Evolutionary conservation across 306 rosid genomes (phyloP).

Genomic region (Glycine tomentella): DNA sequence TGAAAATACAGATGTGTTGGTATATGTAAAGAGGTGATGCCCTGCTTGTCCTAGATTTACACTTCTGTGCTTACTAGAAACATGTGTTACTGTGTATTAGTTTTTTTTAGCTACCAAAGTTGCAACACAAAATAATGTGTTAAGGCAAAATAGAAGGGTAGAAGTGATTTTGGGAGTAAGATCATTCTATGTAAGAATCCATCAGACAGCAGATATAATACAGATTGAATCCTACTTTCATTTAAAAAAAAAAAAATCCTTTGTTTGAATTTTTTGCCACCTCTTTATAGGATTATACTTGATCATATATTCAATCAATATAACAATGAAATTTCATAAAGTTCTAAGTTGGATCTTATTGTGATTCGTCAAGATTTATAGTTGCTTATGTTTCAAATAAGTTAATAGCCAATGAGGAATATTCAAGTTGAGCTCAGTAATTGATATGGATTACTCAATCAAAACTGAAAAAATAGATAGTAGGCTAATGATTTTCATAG

Average conservation of each 20-base stretch:
- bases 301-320: conserved; percentile 1
- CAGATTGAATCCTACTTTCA: background rate
- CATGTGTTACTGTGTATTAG: background rate
- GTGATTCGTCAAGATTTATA: conserved; percentile 4
- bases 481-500: conserved; percentile 23
- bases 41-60: conserved; percentile 12
- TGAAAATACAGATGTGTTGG: background rate
- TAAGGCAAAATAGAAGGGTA: background rate
- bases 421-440: conserved; percentile 28
- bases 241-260: background rate
- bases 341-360: conserved; percentile 10
- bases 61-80: conserved; percentile 24
- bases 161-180: background rate
- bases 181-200: conserved; percentile 15
- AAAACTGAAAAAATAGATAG: conserved; percentile 6
- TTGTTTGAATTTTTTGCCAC: background rate
- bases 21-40: background rate
- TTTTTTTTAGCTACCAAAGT: background rate
- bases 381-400: conserved; percentile 1
- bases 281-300: background rate
- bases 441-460: background rate
- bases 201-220: conserved; percentile 8
- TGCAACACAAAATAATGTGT: background rate
- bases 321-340: conserved; percentile 23
- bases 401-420: conserved; percentile 18